Conservation (phyloP, 1,139 yeast genomes). For the Citeromyces hawaiiensis region DNA sequence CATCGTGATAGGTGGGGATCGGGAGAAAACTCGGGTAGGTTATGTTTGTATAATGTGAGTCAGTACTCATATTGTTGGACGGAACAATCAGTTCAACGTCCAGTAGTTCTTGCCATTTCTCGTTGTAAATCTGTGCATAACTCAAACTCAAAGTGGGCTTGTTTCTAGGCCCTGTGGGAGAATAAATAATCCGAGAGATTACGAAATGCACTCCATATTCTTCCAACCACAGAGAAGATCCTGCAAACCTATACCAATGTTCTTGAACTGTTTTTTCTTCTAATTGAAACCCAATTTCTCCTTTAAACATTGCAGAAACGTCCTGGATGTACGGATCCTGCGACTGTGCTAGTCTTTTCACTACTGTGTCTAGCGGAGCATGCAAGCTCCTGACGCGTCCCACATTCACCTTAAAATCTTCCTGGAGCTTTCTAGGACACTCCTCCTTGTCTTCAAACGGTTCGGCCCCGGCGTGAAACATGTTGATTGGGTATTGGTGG, state of each 20-base stretch:
- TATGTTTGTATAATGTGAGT: background rate
- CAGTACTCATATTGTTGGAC: constrained; percentile 1
- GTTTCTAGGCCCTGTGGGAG: constrained; percentile 12
- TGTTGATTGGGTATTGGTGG: no score
- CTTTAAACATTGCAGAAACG: no score
- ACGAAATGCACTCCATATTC: constrained; percentile 30
- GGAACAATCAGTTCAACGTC: constrained; percentile 1
- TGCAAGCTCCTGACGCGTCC: no score
- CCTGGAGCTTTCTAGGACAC: no score
- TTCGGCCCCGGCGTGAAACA: no score
- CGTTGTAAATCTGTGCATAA: constrained; percentile 31
- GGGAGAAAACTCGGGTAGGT: constrained; percentile 3
- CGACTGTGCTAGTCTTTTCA: no score
- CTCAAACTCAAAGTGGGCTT: constrained; percentile 20
- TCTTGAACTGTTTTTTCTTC: background rate
- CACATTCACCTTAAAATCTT: no score
- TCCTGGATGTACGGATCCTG: no score
- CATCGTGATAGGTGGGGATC: background rate
- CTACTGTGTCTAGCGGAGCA: no score
- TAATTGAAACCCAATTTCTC: no score
- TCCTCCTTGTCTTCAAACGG: no score
- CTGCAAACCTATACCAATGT: constrained; percentile 30
- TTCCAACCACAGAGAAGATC: constrained; percentile 33
- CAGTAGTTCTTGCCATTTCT: constrained; percentile 30
- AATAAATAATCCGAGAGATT: constrained; percentile 24